Conservation (phyloP, 1,139 yeast species). For the Scheffersomyces quercinus region DNA sequence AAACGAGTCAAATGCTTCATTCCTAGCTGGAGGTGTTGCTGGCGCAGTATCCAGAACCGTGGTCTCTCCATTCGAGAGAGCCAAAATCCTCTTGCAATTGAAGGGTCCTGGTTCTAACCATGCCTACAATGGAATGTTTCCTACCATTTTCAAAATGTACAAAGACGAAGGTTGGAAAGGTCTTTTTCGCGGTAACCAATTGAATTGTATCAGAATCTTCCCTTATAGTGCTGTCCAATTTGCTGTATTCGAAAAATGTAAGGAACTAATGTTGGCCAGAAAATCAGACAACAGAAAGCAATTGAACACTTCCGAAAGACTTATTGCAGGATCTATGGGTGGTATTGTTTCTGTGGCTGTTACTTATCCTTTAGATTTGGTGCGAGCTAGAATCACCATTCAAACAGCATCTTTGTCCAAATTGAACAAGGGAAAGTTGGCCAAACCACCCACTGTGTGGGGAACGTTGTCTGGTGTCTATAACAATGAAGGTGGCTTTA, state of each 20-base stretch:
- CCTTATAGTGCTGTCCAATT: slow-evolving; percentile 97
- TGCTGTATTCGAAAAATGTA: slow-evolving; percentile 76
- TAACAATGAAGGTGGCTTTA: slow-evolving; percentile 75
- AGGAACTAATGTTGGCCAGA: slow-evolving; percentile 39
- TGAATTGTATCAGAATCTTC: slow-evolving; percentile 84
- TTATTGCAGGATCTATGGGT: slow-evolving; percentile 77
- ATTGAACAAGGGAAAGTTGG: slow-evolving; percentile 44
- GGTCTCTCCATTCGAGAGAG: slow-evolving; percentile 93
- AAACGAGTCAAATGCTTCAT: slow-evolving; percentile 59
- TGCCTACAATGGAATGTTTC: slow-evolving; percentile 71
- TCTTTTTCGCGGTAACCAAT: slow-evolving; percentile 83
- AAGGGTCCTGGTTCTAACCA: slow-evolving; percentile 71
- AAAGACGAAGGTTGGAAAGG: slow-evolving; percentile 89
- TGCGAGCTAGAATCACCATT: slow-evolving; percentile 84
- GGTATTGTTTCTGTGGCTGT: slow-evolving; percentile 80
- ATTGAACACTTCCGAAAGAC: slow-evolving; percentile 44
- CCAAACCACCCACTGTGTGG: slow-evolving; percentile 68
- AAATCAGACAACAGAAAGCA: slow-evolving; percentile 30
- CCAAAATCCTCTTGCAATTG: slow-evolving; percentile 85
- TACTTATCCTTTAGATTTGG: slow-evolving; percentile 90
- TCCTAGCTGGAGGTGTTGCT: slow-evolving; percentile 64
- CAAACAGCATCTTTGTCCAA: slow-evolving; percentile 78
- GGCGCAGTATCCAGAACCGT: slow-evolving; percentile 93
- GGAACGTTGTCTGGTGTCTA: slow-evolving; percentile 61
- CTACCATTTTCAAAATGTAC: slow-evolving; percentile 79